Base-by-base conservation (phyloP, 2,329 filamentous ascomycete species). In the Hansfordia pulvinata region DNA sequence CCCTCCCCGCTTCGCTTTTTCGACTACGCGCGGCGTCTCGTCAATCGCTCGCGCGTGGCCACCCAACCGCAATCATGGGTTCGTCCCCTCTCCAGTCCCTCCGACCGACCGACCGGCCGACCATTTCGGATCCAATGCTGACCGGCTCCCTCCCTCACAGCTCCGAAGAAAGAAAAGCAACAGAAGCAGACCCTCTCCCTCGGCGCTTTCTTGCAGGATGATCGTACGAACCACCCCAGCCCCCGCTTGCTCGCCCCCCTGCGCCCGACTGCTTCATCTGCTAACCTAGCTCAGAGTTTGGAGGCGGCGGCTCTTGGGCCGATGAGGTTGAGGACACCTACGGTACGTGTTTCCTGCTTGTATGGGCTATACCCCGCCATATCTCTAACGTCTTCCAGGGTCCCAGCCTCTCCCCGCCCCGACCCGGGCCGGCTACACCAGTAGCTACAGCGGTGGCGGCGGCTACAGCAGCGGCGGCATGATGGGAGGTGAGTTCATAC, bases 271-370 rank as follows among this genome's bases (percentile, higher is more conserved):
- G 20, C 11, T 21, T 23, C 17, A 26, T 30, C 27, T 28, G 36
- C 41, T 49, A 37, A 51, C 46, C 37, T 33, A 17, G 17, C 32
- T 31, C 32, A 63, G 60, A 57, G 38, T 63, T 60, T 39, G 66
- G 62, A 42, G 85, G n/a, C n/a, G n/a, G n/a, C n/a, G n/a, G 88
- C 50, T 96, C 90, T 43, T 98, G 90, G 90, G 90, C 90, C 46
- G 92, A 98, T 61, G 90, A 98, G 54, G 93, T 98, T 62, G 90
- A 98, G 58, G 85, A 93, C 48, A 69, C 81, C 39, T 71, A 75
- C 54, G 63, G 81, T 88, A 68, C 64, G 76, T 20, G 32, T 30
- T 32, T 23, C 27, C 27, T 31, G 23, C 23, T 26, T 26, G 30
- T 15, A 24, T 27, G 21, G 30, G 25, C 42, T 44, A 35, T 10